A percentile compares a stretch with the other conserved stretches of the same genome.
These are phyloP conservation scores for Cystobasidium onofrii DNA, from an alignment of 768 basidiomycete genomes.

Conservation along the genomic window DNA sequence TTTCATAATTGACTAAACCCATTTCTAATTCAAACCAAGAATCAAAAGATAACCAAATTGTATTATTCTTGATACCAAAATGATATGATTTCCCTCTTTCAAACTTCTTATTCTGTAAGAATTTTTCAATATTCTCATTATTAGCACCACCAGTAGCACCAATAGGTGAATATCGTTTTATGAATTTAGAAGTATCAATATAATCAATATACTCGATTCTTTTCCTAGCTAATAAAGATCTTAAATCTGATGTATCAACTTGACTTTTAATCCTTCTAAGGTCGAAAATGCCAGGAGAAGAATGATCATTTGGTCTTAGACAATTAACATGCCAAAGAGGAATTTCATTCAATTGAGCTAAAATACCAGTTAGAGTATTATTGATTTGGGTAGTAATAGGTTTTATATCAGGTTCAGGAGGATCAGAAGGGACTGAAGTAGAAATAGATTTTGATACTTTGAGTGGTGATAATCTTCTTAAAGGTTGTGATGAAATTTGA, in stretches of 20 bases:
- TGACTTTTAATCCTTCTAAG: slow-evolving; percentile 83
- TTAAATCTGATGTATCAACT: slow-evolving; percentile 66
- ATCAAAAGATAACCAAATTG: slow-evolving; percentile 27
- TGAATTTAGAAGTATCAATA: slow-evolving; percentile 5
- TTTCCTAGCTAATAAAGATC: slow-evolving; percentile 58
- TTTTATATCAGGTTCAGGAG: slow-evolving; percentile 38
- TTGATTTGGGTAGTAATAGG: slow-evolving; percentile 77
- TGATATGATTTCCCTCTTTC: not conserved
- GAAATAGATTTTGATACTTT: slow-evolving; percentile 51
- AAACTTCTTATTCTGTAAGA: slow-evolving; percentile 1
- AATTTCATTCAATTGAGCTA: slow-evolving; percentile 70
- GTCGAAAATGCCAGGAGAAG: slow-evolving; percentile 85
- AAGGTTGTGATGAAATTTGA: slow-evolving; percentile 82
- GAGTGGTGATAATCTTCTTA: slow-evolving; percentile 38
- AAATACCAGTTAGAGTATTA: slow-evolving; percentile 70
- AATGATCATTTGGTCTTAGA: slow-evolving; percentile 87
- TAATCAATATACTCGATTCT: slow-evolving; percentile 14
- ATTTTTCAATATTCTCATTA: not conserved
- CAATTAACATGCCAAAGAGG: slow-evolving; percentile 83
- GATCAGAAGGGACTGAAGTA: slow-evolving; percentile 42
- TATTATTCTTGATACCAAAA: not conserved
- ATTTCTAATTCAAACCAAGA: slow-evolving; percentile 23
- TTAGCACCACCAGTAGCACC: not conserved
- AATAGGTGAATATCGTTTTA: slow-evolving; percentile 11
- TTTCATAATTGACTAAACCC: not conserved